Conservation (phyloP, 768 basidiomycete genomes). For the Pisolithus microcarpus region DNA sequence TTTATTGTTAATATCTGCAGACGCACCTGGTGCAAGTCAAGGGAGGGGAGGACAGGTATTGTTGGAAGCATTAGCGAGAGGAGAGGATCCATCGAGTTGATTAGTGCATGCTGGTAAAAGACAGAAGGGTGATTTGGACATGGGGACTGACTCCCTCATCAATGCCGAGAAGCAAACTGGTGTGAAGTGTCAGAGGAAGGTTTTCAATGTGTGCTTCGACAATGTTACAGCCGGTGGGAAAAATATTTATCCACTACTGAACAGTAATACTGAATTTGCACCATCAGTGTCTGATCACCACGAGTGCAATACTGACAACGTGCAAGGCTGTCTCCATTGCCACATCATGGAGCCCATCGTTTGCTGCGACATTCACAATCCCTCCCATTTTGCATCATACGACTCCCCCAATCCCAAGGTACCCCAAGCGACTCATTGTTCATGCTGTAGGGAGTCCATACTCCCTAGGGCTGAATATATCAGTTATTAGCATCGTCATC, state of each 20-base stretch:
- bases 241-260: background rate
- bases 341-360: constrained; percentile 1
- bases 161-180: constrained; percentile 14
- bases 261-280: background rate
- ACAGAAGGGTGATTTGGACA: constrained; percentile 6
- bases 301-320: background rate
- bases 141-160: constrained; percentile 20
- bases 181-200: constrained; percentile 10
- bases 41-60: too few relatives aligned
- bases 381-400: constrained; percentile 1
- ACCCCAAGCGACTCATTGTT: too few relatives aligned
- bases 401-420: background rate
- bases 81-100: background rate
- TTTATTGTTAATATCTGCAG: too few relatives aligned
- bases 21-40: background rate
- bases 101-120: constrained; percentile 2
- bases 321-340: constrained; percentile 14
- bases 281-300: constrained; percentile 6
- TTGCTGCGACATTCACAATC: constrained; percentile 23
- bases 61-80: too few relatives aligned
- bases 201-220: constrained; percentile 15
- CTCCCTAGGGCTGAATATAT: too few relatives aligned
- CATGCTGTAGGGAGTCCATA: too few relatives aligned
- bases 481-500: too few relatives aligned
- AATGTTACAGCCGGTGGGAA: constrained; percentile 14